A percentile compares a stretch with the other conserved stretches of the same genome.
Conservation (phyloP, 345 rosid genomes). For the Salix suchowensis region DNA sequence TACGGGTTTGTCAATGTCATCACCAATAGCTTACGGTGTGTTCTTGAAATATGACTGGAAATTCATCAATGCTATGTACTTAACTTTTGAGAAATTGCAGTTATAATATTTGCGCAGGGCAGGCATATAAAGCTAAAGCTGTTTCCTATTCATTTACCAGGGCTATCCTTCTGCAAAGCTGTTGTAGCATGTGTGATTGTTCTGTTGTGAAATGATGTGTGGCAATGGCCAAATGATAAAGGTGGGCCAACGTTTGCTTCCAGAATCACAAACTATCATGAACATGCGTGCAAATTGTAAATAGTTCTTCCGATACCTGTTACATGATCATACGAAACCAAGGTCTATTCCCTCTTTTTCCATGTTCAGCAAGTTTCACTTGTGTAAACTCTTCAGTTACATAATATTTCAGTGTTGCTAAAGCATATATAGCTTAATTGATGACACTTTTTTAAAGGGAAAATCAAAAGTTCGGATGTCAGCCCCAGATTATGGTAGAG, state of each 20-base stretch:
- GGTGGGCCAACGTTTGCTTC: not conserved
- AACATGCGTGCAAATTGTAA: not conserved
- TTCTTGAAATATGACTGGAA: not conserved
- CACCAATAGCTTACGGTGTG: not conserved
- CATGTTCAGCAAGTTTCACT: not conserved
- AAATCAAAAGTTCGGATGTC: too few species aligned
- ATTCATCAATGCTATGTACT: not conserved
- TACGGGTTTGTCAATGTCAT: not conserved
- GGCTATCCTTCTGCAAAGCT: not conserved
- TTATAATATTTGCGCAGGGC: too few species aligned
- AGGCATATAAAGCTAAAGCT: too few species aligned
- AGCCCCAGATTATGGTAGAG: too few species aligned
- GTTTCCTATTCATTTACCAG: too few species aligned
- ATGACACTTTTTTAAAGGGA: too few species aligned
- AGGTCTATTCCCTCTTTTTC: too few species aligned
- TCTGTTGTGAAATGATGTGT: not conserved
- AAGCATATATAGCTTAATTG: too few species aligned
- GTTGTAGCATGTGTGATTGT: not conserved
- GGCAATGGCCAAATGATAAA: not conserved
- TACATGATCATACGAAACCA: not conserved
- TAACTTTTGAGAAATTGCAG: not conserved
- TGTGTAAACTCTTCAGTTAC: not conserved
- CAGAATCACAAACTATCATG: not conserved
- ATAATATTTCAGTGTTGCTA: not conserved
- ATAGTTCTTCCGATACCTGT: not conserved